phyloP scores from a whole-genome alignment of 805 yeast species.

The Sporopachydermia lactativora region DNA sequence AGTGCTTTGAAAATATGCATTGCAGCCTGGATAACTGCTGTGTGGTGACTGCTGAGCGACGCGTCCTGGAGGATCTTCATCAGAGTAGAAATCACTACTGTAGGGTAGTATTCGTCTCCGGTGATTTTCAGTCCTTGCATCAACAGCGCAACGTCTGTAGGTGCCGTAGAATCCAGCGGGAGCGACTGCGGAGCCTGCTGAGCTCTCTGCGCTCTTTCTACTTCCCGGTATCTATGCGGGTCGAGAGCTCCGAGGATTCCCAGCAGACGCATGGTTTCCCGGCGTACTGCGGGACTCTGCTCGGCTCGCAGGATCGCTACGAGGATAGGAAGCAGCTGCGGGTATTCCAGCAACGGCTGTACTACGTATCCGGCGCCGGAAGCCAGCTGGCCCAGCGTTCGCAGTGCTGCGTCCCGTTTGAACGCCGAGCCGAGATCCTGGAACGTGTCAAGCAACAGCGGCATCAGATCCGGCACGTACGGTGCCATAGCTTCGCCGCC shows the following conservation, averaged over 20 bases:
- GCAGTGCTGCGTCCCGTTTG: conserved; percentile 81
- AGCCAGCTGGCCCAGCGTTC: conserved; percentile 77
- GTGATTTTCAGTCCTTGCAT: conserved; percentile 88
- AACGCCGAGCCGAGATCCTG: conserved; percentile 85
- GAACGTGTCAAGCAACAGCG: conserved; percentile 70
- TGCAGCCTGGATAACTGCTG: conserved; percentile 86
- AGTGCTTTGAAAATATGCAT: conserved; percentile 82
- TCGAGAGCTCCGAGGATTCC: conserved; percentile 96
- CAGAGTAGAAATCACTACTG: conserved; percentile 79
- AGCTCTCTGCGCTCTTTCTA: conserved; percentile 44
- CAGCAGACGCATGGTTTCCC: conserved; percentile 78
- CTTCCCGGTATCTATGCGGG: conserved; percentile 89
- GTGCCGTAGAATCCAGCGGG: too few species aligned
- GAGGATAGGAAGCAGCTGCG: conserved; percentile 70
- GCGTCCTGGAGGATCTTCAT: conserved; percentile 77
- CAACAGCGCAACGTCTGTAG: conserved; percentile 76
- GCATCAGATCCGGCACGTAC: conserved; percentile 69
- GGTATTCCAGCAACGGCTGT: conserved; percentile 84
- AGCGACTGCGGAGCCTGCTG: conserved; percentile 51
- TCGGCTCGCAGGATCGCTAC: conserved; percentile 76
- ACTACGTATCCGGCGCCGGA: conserved; percentile 91
- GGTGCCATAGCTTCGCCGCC: conserved; percentile 76
- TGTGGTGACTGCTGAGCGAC: conserved; percentile 75
- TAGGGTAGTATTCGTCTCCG: conserved; percentile 85
- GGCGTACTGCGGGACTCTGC: conserved; percentile 52